Evolutionary conservation across 2,329 filamentous ascomycete species (phyloP), one percentile per base, ranked within the genome.

Genomic region (Chaetothyriales sp.): DNA sequence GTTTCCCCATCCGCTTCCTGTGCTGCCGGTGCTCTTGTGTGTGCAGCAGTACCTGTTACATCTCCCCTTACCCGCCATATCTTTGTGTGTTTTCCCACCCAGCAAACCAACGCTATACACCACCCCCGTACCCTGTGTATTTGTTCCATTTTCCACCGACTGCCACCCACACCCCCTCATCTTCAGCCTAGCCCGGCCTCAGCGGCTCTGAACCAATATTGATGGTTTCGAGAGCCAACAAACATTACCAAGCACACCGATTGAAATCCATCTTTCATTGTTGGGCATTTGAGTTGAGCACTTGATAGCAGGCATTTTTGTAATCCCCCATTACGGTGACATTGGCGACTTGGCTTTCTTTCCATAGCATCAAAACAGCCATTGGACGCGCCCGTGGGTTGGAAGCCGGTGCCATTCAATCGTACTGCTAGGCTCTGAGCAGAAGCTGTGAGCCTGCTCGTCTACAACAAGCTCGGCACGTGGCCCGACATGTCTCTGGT

Each of bases 401-500:
- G 33, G 33, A 13, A 40, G 33, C 33, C 33, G 5, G 33, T 40
- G 33, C 10, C 4, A 40, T 40, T 40, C 10, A 40, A 15, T 15
- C 33, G 33, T 15, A 13, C 10, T 10, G 10, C 33, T 40, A 15
- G 13, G 33, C 4, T 40, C 13, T 40, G 33, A 15, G 33, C 33
- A 40, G 10, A 40, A 13, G 10, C 13, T 15, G 33, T 2, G 33
- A 40, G 10, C 10, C 33, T 2, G 33, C 33, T 15, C 4, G 33
- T 15, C 10, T 13, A 15, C 33, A 40, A 40, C 33, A 9, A 49
- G 5, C 28, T 25, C 43, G 15, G 51, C 18, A 9, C n/a, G 25
- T 13, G 28, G 28, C 19, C 40, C 18, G 45, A 20, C 15, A 58
- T 58, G 56, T 52, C 56, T 20, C 50, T 58, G 47, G 56, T 54